Evolutionary conservation across 1,284 basidiomycete genomes (phyloP).

Genomic region (Ceratobasidium sp.): DNA sequence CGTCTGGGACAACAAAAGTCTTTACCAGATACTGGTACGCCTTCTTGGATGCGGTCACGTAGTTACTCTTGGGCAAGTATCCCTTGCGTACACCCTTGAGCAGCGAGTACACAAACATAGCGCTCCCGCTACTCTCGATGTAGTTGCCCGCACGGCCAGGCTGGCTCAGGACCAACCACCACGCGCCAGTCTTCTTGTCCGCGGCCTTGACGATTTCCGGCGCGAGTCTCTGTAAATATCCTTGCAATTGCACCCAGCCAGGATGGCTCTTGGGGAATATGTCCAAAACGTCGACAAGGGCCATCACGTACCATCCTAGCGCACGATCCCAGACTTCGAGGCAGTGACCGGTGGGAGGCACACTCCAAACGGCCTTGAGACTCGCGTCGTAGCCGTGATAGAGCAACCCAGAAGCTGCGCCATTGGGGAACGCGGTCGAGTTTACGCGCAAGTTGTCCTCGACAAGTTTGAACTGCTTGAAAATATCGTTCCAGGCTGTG

Average conservation of each 20-base stretch:
- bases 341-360: constrained; percentile 56
- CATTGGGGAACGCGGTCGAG: constrained; percentile 39
- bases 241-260: constrained; percentile 49
- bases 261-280: constrained; percentile 51
- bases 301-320: constrained; percentile 61
- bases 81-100: constrained; percentile 57
- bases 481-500: constrained; percentile 52
- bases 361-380: constrained; percentile 57
- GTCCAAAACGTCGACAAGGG: constrained; percentile 58
- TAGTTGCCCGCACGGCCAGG: constrained; percentile 58
- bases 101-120: constrained; percentile 59
- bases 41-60: constrained; percentile 52
- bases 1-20: constrained; percentile 55
- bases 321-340: constrained; percentile 61
- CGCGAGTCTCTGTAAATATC: constrained; percentile 51
- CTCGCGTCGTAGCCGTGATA: constrained; percentile 56
- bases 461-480: constrained; percentile 56
- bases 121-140: constrained; percentile 58
- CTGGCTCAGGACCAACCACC: constrained; percentile 61
- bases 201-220: constrained; percentile 54
- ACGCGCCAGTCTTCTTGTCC: constrained; percentile 54
- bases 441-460: constrained; percentile 54
- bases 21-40: constrained; percentile 56
- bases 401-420: constrained; percentile 49
- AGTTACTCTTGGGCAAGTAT: constrained; percentile 49